Conservation (phyloP, 345 rosid genomes). For the Passiflora organensis region DNA sequence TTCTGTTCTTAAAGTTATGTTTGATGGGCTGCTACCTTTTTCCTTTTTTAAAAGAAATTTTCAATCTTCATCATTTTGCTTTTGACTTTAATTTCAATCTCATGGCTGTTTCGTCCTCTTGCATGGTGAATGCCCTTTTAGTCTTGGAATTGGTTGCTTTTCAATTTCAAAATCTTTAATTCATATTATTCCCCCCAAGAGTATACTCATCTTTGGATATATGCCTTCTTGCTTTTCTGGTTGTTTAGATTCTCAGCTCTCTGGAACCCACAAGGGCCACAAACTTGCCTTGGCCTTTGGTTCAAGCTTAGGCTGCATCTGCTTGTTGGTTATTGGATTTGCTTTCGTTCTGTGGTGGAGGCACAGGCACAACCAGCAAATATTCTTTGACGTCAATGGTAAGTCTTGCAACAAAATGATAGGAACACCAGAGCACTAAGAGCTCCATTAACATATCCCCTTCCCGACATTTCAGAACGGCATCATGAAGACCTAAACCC, state of each 20-base stretch:
- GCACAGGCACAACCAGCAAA: constrained; percentile 69
- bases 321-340: constrained; percentile 52
- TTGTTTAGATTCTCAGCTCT: constrained; percentile 41
- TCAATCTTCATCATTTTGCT: background rate
- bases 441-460: background rate
- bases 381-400: constrained; percentile 89
- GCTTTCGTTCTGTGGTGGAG: constrained; percentile 80
- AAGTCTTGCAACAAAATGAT: constrained; percentile 17
- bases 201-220: background rate
- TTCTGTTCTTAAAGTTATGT: constrained; percentile 2
- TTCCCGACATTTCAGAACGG: constrained; percentile 45
- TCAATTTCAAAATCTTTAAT: constrained; percentile 4
- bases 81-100: constrained; percentile 9
- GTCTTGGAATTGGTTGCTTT: background rate
- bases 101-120: constrained; percentile 6
- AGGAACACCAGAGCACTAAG: background rate
- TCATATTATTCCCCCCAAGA: background rate
- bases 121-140: background rate
- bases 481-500: constrained; percentile 57
- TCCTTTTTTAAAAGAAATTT: background rate
- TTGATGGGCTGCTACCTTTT: background rate
- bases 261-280: constrained; percentile 42
- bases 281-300: constrained; percentile 69
- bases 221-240: constrained; percentile 16
- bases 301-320: constrained; percentile 57